phyloP scores from a whole-genome alignment of 1,284 basidiomycete species.

The Hemileia vastatrix region DNA sequence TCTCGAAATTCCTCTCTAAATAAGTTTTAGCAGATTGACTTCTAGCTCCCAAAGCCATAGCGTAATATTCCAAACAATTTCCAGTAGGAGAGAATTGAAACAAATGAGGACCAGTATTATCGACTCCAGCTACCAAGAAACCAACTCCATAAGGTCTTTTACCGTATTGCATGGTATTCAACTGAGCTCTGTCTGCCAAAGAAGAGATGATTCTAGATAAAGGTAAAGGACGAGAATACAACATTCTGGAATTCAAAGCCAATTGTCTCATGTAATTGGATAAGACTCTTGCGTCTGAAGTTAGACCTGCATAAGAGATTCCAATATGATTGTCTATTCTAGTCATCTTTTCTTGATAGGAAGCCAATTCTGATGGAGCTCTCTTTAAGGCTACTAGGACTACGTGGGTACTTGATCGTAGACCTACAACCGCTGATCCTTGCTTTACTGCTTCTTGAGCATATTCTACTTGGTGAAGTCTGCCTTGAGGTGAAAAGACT shows the following conservation, averaged over 20 bases:
- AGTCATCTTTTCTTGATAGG: slow-evolving; percentile 43
- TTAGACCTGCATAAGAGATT: slow-evolving; percentile 43
- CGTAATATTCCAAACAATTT: slow-evolving; percentile 45
- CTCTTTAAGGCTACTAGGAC: slow-evolving; percentile 43
- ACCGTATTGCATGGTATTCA: slow-evolving; percentile 45
- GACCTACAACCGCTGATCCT: slow-evolving; percentile 41
- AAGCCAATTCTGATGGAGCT: slow-evolving; percentile 40
- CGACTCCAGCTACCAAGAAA: slow-evolving; percentile 42
- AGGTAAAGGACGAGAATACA: slow-evolving; percentile 39
- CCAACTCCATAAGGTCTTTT: slow-evolving; percentile 44
- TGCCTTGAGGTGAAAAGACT: slow-evolving; percentile 43
- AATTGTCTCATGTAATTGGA: slow-evolving; percentile 43
- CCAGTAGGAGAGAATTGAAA: slow-evolving; percentile 43
- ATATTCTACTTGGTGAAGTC: slow-evolving; percentile 43
- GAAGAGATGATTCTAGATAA: slow-evolving; percentile 36
- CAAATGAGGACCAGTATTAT: slow-evolving; percentile 40
- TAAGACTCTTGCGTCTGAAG: slow-evolving; percentile 38
- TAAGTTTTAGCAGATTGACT: slow-evolving; percentile 43
- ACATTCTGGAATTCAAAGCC: slow-evolving; percentile 37
- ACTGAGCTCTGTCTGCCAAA: slow-evolving; percentile 42
- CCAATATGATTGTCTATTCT: slow-evolving; percentile 44
- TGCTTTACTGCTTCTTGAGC: slow-evolving; percentile 44
- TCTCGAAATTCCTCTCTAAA: slow-evolving; percentile 37
- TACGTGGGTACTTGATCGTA: slow-evolving; percentile 40
- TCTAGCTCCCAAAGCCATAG: slow-evolving; percentile 41